These are phyloP conservation scores for Phytophthora cactorum DNA, from an alignment of 352 stramenopile species.

Conservation along the genomic window DNA sequence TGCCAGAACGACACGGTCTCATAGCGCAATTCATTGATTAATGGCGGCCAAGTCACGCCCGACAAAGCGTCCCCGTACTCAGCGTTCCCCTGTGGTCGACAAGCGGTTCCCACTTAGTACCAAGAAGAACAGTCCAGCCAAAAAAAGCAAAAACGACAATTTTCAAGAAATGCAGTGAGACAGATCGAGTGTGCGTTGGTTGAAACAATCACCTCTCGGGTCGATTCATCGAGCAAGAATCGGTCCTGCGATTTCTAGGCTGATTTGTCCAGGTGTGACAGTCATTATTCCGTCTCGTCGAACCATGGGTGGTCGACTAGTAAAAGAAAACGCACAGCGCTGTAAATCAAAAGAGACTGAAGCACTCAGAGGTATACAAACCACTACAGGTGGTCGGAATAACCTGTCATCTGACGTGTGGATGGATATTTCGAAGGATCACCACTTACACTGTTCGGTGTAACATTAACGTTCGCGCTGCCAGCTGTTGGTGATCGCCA, in stretches of 20 bases:
- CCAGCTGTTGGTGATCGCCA: constrained; percentile 1
- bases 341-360: neutral
- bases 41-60: no score
- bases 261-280: neutral
- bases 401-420: constrained; percentile 7
- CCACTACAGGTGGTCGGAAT: neutral
- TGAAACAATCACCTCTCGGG: neutral
- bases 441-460: constrained; percentile 7
- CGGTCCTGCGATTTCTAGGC: neutral
- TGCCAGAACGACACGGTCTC: no score
- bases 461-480: neutral
- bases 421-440: constrained; percentile 7
- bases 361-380: neutral
- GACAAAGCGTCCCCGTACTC: no score
- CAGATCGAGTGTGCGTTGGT: neutral
- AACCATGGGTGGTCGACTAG: neutral
- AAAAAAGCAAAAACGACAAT: neutral
- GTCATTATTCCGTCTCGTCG: constrained; percentile 8
- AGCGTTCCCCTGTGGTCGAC: neutral
- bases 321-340: neutral
- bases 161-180: neutral
- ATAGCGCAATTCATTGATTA: no score
- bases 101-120: neutral
- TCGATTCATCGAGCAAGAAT: neutral
- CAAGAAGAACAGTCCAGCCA: neutral